phyloP scores from a whole-genome alignment of 2,329 filamentous ascomycete species.

The Arthrobotrys pseudoclavata region DNA sequence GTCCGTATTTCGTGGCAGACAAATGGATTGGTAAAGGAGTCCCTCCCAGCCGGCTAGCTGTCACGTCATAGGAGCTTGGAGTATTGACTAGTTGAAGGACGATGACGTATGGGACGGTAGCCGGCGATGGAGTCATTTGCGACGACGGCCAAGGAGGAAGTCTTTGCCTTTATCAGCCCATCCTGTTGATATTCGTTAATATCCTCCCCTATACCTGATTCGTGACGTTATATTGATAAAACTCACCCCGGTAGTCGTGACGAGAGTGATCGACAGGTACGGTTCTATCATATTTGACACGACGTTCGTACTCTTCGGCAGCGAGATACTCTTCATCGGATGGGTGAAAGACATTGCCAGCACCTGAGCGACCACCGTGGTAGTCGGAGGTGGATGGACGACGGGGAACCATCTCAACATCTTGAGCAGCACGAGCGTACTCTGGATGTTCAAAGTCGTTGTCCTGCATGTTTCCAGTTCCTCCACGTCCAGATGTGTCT shows the following conservation, averaged over 20 bases:
- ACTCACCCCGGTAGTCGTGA: slow-evolving; percentile 61
- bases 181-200: slow-evolving; percentile 65
- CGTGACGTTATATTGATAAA: neutral
- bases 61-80: slow-evolving; percentile 50
- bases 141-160: slow-evolving; percentile 52
- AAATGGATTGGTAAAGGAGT: slow-evolving; percentile 32
- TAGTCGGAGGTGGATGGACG: slow-evolving; percentile 73
- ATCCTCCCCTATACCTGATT: neutral
- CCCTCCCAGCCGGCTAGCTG: slow-evolving; percentile 55
- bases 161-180: slow-evolving; percentile 72
- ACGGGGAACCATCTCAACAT: slow-evolving; percentile 77
- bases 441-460: slow-evolving; percentile 76
- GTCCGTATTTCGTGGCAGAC: slow-evolving; percentile 50
- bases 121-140: slow-evolving; percentile 60
- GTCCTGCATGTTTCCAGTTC: slow-evolving; percentile 83
- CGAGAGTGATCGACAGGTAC: slow-evolving; percentile 61
- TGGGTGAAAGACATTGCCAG: slow-evolving; percentile 76
- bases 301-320: slow-evolving; percentile 62
- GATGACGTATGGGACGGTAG: slow-evolving; percentile 59
- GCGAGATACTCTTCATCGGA: slow-evolving; percentile 68
- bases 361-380: slow-evolving; percentile 80
- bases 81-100: slow-evolving; percentile 51
- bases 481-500: slow-evolving; percentile 60
- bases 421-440: slow-evolving; percentile 82
- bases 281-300: slow-evolving; percentile 61